These are phyloP conservation scores for Coemansia sp. DNA, from an alignment of 192 early-diverging fungal genomes.

Conservation along the genomic window DNA sequence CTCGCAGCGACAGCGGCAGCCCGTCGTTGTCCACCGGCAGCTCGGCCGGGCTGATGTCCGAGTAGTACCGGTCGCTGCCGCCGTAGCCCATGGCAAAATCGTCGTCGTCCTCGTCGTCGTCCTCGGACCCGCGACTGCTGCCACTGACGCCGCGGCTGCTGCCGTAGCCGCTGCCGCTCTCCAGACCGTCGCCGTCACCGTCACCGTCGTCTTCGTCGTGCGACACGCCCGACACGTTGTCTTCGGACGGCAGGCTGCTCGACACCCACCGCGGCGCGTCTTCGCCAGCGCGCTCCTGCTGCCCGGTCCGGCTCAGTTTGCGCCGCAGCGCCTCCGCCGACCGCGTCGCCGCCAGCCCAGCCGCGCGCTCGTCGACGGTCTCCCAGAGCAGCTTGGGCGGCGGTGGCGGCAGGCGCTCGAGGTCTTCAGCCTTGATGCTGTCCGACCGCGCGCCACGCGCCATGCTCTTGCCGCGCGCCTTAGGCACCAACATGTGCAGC, in stretches of 20 bases:
- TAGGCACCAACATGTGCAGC: conserved; percentile 11
- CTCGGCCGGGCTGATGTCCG: conserved; percentile 21
- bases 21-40: conserved; percentile 19
- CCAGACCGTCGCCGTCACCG: conserved; percentile 2
- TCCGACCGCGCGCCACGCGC: not conserved
- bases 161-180: conserved; percentile 16
- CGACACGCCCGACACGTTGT: conserved; percentile 9
- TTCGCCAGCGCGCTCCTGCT: conserved; percentile 1
- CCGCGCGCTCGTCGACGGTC: not conserved
- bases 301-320: not conserved
- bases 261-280: conserved; percentile 1
- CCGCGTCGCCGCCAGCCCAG: not conserved
- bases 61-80: conserved; percentile 15
- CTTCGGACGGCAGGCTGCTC: conserved; percentile 23
- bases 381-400: conserved; percentile 17
- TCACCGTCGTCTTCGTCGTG: not conserved
- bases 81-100: conserved; percentile 18
- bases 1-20: conserved; percentile 14
- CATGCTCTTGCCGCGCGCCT: conserved; percentile 11
- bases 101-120: conserved; percentile 7
- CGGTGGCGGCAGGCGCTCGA: conserved; percentile 33
- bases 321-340: not conserved
- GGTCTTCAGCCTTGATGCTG: conserved; percentile 17
- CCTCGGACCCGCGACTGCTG: not conserved
- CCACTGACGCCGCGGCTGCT: not conserved